Conservation (phyloP, 768 basidiomycete genomes). For the Mycena olivaceomarginata region DNA sequence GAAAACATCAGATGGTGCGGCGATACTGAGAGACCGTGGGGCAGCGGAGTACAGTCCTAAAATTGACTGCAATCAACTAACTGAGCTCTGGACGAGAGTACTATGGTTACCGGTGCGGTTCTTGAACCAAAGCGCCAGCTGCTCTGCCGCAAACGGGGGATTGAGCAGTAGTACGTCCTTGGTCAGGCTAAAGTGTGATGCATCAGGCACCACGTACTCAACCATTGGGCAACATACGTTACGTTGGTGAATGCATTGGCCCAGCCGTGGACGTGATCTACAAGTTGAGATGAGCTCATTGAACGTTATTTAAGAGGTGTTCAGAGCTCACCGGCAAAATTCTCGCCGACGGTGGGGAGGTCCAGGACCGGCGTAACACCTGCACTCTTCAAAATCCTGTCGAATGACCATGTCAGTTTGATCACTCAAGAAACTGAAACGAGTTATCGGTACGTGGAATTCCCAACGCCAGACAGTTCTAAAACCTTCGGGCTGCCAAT, state of each 20-base stretch:
- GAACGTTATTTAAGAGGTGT: not conserved
- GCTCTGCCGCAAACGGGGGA: slow-evolving; percentile 46
- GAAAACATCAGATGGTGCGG: slow-evolving; percentile 53
- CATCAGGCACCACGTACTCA: not conserved
- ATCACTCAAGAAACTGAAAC: not conserved
- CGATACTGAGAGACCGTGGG: slow-evolving; percentile 54
- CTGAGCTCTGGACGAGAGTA: too few relatives aligned
- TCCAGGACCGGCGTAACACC: slow-evolving; percentile 64
- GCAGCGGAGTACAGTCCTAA: slow-evolving; percentile 53
- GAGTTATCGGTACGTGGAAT: slow-evolving; percentile 49
- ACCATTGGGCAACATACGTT: slow-evolving; percentile 43
- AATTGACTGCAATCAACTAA: not conserved
- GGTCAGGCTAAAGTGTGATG: slow-evolving; percentile 45
- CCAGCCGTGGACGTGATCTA: slow-evolving; percentile 59
- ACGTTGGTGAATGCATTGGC: slow-evolving; percentile 56
- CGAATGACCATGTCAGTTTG: not conserved
- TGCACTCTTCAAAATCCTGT: slow-evolving; percentile 63
- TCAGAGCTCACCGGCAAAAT: slow-evolving; percentile 52
- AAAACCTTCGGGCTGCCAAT: slow-evolving; percentile 63
- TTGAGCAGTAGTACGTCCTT: slow-evolving; percentile 52
- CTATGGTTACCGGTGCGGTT: slow-evolving; percentile 52
- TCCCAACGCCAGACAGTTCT: slow-evolving; percentile 58
- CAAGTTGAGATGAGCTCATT: not conserved
- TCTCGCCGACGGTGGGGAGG: slow-evolving; percentile 70
- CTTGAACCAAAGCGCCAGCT: slow-evolving; percentile 51